Base-by-base conservation (phyloP, 2,329 filamentous ascomycete genomes). In the Aureobasidium sp. region DNA sequence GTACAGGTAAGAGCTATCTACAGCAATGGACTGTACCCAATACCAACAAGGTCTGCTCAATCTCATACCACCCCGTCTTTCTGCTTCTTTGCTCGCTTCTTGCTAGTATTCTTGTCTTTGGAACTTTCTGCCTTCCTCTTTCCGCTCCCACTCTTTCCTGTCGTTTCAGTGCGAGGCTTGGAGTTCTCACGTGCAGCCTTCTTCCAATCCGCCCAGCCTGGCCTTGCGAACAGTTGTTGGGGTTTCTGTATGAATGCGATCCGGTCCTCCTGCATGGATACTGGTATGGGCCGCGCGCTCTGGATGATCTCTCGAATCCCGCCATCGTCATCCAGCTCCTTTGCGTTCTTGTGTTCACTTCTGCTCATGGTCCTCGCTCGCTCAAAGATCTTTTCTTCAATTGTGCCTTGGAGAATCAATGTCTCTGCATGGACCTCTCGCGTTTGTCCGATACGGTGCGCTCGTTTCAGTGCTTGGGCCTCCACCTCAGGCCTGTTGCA, bases 381-480 rank as follows among this genome's bases (percentile, higher is more conserved):
- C 63, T 87, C 81, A 5, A 95, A 78, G 69, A 97, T 93, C 17
- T 87, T 84, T 72, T 97, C 90, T 70, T 97, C 93, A 11, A 97
- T 84, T 11, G 89, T 95, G 62, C 85, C 86, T 60, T 83, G 83
- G 6, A 97, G 77, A 0, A 97, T 87, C 1, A 97, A 77, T 0
- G 91, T 97, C 75, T 97, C 91, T 0, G 96, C 92, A 9, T 84
- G 85, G 0, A 97, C 92, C 0, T 86, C 84, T 64, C 84, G 87
- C 0, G 77, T 86, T 72, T 97, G 92, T 12, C 91, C 91, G 68
- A 97, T 95, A 14, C 93, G 83, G 67, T 95, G 88, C 0, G 89
- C 91, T 70, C 93, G 87, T 64, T 95, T 96, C 65, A 97, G 90
- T 0, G 93, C 93, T 73, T 97, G 93, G 1, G 89, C 91, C 72